Evolutionary conservation across 2,329 filamentous ascomycete species (phyloP).

Genomic region (Fusarium lateritium): DNA sequence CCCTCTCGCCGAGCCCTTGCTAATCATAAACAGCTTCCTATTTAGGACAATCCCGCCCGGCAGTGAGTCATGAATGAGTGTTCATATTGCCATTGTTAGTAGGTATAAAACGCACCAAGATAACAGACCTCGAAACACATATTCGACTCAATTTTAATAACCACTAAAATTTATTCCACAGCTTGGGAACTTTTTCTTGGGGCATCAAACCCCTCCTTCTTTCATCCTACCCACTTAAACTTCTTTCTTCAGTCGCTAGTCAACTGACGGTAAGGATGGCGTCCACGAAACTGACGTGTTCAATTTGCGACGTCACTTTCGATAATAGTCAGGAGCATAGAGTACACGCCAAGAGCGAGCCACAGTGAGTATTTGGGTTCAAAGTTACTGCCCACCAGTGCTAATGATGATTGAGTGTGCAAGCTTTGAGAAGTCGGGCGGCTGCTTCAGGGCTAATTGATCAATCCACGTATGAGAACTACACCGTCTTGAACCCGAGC

Average conservation of each 20-base stretch:
- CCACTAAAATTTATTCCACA: too few relatives aligned
- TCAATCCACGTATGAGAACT: not conserved
- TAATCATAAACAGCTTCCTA: constrained; percentile 7
- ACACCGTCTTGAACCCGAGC: not conserved
- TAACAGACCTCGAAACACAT: too few relatives aligned
- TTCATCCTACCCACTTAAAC: too few relatives aligned
- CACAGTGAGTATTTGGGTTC: constrained; percentile 1
- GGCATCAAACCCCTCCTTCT: too few relatives aligned
- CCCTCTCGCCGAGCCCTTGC: not conserved
- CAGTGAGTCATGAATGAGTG: constrained; percentile 9
- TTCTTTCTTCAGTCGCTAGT: too few relatives aligned
- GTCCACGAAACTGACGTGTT: constrained; percentile 3
- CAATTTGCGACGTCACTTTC: constrained; percentile 15
- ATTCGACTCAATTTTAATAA: too few relatives aligned
- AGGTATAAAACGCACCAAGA: too few relatives aligned
- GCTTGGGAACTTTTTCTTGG: too few relatives aligned
- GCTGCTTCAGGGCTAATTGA: constrained; percentile 9
- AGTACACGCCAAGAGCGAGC: constrained; percentile 22
- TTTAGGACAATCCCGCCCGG: constrained; percentile 8
- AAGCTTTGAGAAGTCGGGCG: constrained; percentile 5
- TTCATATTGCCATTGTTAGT: not conserved
- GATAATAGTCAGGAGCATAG: constrained; percentile 21
- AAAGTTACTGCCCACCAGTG: not conserved
- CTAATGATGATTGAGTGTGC: not conserved
- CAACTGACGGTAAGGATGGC: not conserved